Conservation (phyloP, 1,139 yeast genomes). For the Diutina pseudorugosa region DNA sequence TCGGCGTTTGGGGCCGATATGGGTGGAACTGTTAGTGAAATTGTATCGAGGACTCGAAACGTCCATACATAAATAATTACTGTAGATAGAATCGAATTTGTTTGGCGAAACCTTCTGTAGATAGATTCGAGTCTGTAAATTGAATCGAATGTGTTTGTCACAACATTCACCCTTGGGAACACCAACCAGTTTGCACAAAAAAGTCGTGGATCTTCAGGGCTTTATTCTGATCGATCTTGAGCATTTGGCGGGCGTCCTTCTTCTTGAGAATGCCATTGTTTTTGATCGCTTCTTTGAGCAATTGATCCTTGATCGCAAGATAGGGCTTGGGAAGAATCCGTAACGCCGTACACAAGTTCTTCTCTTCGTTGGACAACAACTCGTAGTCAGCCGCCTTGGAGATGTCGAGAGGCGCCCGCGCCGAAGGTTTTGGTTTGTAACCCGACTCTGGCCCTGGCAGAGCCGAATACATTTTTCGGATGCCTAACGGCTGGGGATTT, state of each 20-base stretch:
- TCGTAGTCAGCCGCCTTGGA: constrained; percentile 78
- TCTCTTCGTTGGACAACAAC: constrained; percentile 74
- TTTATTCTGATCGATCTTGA: constrained; percentile 78
- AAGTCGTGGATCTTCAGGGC: constrained; percentile 85
- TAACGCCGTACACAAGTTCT: constrained; percentile 68
- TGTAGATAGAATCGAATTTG: background rate
- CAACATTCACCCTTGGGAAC: constrained; percentile 34
- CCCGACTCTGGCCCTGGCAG: constrained; percentile 17
- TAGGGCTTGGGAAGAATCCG: constrained; percentile 89
- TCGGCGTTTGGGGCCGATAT: background rate
- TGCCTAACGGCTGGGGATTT: constrained; percentile 7
- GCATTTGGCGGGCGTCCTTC: constrained; percentile 69
- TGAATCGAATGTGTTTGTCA: too few relatives aligned
- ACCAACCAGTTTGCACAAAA: constrained; percentile 87
- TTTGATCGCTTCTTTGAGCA: constrained; percentile 77
- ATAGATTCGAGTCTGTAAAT: too few relatives aligned
- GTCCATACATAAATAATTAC: background rate
- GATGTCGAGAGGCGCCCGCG: constrained; percentile 56
- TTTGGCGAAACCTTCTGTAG: too few relatives aligned
- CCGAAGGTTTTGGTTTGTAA: constrained; percentile 20
- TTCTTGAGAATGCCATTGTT: constrained; percentile 77
- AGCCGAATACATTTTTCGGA: background rate
- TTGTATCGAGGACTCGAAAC: background rate
- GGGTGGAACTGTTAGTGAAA: too few relatives aligned
- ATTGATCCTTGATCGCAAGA: constrained; percentile 81